Conservation (phyloP, 768 basidiomycete species). For the Zangia roseola region DNA sequence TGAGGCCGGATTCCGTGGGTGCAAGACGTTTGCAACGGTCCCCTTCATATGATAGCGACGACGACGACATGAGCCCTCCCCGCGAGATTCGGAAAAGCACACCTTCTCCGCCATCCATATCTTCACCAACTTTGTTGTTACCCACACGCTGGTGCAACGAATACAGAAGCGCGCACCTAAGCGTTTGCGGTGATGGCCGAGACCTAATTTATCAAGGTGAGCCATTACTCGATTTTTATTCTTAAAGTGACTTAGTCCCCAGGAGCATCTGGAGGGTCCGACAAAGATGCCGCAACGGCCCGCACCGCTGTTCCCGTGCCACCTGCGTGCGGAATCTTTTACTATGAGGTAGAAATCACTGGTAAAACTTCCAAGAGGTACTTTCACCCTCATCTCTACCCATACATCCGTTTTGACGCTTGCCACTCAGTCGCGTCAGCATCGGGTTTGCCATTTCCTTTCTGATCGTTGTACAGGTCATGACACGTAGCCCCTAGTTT, state of each 20-base stretch:
- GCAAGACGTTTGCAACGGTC: conserved; percentile 34
- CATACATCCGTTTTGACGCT: conserved; percentile 15
- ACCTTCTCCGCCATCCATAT: conserved; percentile 16
- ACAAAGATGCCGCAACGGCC: conserved; percentile 83
- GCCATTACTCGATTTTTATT: conserved; percentile 10
- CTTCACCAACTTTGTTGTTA: conserved; percentile 49
- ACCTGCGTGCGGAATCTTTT: conserved; percentile 86
- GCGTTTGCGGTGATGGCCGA: conserved; percentile 66
- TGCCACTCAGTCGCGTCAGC: conserved; percentile 62
- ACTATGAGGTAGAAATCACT: conserved; percentile 87
- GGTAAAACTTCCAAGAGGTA: conserved; percentile 81
- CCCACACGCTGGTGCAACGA: conserved; percentile 82
- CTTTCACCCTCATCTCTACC: conserved; percentile 22
- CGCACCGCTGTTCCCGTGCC: conserved; percentile 79
- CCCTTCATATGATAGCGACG: conserved; percentile 60
- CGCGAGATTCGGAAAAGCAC: conserved; percentile 35
- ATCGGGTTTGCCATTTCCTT: conserved; percentile 56
- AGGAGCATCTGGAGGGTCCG: conserved; percentile 57
- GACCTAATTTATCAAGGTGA: conserved; percentile 72
- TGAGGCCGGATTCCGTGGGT: conserved; percentile 20
- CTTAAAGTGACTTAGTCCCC: conserved; percentile 8
- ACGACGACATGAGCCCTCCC: conserved; percentile 59
- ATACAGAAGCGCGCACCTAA: conserved; percentile 56
- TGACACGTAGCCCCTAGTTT: conserved; percentile 47
- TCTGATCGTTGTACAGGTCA: not conserved